Conservation (phyloP, 768 basidiomycete genomes). For the Boletus fagicola region DNA sequence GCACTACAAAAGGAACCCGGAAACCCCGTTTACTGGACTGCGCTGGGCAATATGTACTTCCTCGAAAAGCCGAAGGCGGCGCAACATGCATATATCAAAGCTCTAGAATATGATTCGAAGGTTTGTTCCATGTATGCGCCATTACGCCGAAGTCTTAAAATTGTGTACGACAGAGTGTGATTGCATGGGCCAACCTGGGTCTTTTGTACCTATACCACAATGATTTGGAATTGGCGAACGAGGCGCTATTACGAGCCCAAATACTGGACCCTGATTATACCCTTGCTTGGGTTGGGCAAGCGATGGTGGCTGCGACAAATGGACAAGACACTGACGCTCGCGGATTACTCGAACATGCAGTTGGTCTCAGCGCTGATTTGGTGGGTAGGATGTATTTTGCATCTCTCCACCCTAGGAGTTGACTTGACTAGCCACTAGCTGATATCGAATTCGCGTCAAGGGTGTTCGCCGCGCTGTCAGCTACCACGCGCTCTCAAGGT, state of each 20-base stretch:
- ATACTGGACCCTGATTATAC: constrained; percentile 89
- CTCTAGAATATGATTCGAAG: constrained; percentile 83
- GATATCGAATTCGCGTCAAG: constrained; percentile 74
- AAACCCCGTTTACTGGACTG: constrained; percentile 78
- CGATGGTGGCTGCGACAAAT: constrained; percentile 60
- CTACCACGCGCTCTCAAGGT: constrained; percentile 15
- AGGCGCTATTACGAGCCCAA: constrained; percentile 85
- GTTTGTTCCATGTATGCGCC: constrained; percentile 38
- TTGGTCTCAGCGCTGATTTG: constrained; percentile 53
- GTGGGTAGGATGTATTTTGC: constrained; percentile 39
- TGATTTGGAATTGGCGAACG: constrained; percentile 80
- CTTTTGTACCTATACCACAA: constrained; percentile 78
- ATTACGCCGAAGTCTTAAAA: background rate
- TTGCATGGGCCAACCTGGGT: constrained; percentile 85
- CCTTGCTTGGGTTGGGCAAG: constrained; percentile 89
- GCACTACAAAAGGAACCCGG: constrained; percentile 72
- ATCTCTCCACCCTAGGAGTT: background rate
- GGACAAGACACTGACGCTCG: constrained; percentile 61
- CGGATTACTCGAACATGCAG: constrained; percentile 72
- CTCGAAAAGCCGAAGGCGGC: constrained; percentile 64
- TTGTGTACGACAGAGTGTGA: constrained; percentile 51
- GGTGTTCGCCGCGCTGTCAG: constrained; percentile 45
- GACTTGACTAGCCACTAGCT: constrained; percentile 61
- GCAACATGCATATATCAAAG: constrained; percentile 90
- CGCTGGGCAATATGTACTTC: constrained; percentile 75